These are phyloP conservation scores for Naumovozyma dairenensis DNA, from an alignment of 805 yeast genomes.

Conservation along the genomic window DNA sequence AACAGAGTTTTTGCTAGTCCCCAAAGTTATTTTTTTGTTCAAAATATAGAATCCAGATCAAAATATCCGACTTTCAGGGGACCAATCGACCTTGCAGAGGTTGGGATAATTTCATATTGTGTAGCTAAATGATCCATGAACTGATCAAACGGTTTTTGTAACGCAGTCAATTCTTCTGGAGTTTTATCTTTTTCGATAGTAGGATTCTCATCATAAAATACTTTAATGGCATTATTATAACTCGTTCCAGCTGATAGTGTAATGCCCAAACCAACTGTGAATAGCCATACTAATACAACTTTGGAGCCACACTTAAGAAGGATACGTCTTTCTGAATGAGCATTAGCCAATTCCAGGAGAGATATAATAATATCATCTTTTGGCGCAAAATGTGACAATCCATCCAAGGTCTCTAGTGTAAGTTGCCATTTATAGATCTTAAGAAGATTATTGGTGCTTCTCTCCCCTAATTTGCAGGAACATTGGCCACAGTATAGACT, in stretches of 20 bases:
- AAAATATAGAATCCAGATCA: too few species aligned
- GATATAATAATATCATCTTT: conserved; percentile 17
- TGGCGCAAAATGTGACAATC: conserved; percentile 9
- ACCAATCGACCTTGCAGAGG: conserved; percentile 5
- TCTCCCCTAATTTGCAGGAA: conserved; percentile 12
- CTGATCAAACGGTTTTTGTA: conserved; percentile 8
- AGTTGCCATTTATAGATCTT: conserved; percentile 24
- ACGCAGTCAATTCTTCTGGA: conserved; percentile 12
- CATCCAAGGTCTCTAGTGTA: conserved; percentile 4
- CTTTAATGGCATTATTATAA: conserved; percentile 15
- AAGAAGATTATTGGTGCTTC: conserved; percentile 11
- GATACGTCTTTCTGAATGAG: conserved; percentile 18
- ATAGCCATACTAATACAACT: conserved; percentile 20
- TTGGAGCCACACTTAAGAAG: conserved; percentile 6
- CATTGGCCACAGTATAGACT: conserved; percentile 15
- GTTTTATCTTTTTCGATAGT: conserved; percentile 7
- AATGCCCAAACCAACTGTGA: conserved; percentile 18
- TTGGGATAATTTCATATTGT: conserved; percentile 11
- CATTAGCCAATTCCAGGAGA: conserved; percentile 13
- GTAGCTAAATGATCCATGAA: conserved; percentile 9
- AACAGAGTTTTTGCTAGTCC: too few species aligned
- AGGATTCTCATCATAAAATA: conserved; percentile 13
- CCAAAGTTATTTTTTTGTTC: too few species aligned
- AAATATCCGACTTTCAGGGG: conserved; percentile 21
- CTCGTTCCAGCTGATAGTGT: conserved; percentile 6